Percentiles rank a stretch among this genome's conserved stretches.
Evolutionary conservation across 1,284 basidiomycete species (phyloP).

Genomic region (Cryptococcus sp.): DNA sequence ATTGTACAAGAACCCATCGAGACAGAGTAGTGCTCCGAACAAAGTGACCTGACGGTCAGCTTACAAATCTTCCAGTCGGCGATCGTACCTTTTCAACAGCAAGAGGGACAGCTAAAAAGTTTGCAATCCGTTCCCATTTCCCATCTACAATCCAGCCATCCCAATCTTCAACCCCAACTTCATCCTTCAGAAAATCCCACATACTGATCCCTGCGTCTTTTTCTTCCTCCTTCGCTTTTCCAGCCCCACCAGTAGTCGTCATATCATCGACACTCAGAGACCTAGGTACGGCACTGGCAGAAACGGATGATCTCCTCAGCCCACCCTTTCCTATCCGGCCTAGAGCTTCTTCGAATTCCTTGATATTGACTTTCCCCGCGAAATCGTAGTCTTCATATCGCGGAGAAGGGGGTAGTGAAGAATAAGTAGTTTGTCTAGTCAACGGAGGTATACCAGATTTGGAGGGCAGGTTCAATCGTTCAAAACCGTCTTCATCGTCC

Average conservation of each 20-base stretch:
- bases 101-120: constrained; percentile 88
- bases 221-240: background rate
- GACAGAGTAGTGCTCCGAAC: constrained; percentile 89
- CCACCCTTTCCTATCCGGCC: constrained; percentile 4
- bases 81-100: constrained; percentile 80
- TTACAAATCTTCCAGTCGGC: background rate
- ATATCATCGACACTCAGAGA: background rate
- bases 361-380: background rate
- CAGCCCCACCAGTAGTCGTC: constrained; percentile 7
- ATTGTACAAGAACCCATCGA: constrained; percentile 96
- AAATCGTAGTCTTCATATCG: constrained; percentile 13
- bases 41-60: constrained; percentile 64
- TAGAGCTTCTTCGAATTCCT: constrained; percentile 11
- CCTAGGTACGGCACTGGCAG: background rate
- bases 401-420: constrained; percentile 40
- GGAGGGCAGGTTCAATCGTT: too few species aligned
- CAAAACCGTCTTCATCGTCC: background rate
- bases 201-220: constrained; percentile 8
- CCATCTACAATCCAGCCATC: constrained; percentile 46
- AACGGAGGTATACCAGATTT: constrained; percentile 8
- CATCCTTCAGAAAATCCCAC: constrained; percentile 44
- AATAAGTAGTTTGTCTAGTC: constrained; percentile 32
- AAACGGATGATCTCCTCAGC: background rate
- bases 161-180: constrained; percentile 43
- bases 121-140: constrained; percentile 80